A percentile compares a stretch with the other conserved stretches of the same genome.
These are phyloP conservation scores for Fusarium sp. DNA, from an alignment of 2,329 filamentous ascomycete species.

Conservation along the genomic window DNA sequence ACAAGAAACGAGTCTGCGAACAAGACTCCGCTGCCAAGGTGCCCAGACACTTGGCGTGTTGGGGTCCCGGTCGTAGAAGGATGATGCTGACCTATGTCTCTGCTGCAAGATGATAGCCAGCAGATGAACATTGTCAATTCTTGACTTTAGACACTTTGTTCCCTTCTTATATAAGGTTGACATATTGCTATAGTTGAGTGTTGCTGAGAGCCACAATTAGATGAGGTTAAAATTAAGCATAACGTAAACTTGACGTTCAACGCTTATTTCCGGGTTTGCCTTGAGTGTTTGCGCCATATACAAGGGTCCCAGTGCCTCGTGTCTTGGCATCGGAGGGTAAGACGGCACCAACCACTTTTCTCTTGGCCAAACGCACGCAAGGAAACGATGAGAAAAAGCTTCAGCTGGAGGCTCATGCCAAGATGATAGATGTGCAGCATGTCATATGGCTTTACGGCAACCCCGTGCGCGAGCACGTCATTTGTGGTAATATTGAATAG, in stretches of 20 bases:
- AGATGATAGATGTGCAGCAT: not conserved
- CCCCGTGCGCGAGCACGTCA: constrained; percentile 12
- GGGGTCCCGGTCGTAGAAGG: not conserved
- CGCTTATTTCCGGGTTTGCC: constrained; percentile 19
- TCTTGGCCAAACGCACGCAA: constrained; percentile 4
- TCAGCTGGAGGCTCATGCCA: constrained; percentile 6
- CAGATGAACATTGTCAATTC: too few relatives aligned
- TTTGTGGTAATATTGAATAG: not conserved
- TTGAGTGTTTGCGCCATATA: constrained; percentile 23
- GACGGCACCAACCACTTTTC: constrained; percentile 1
- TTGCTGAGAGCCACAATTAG: not conserved
- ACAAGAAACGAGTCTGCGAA: constrained; percentile 13
- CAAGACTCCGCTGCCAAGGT: constrained; percentile 36
- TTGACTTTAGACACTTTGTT: too few relatives aligned
- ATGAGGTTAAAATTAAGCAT: constrained; percentile 27
- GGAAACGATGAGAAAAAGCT: not conserved
- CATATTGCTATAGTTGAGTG: not conserved
- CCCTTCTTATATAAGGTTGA: too few relatives aligned
- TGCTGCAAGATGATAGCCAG: constrained; percentile 1
- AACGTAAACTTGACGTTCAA: not conserved
- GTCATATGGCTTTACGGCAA: constrained; percentile 13
- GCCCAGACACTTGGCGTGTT: constrained; percentile 32
- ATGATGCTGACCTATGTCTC: constrained; percentile 15
- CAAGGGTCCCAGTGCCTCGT: constrained; percentile 15
- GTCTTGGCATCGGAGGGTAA: constrained; percentile 20